phyloP scores from a whole-genome alignment of 2,329 filamentous ascomycete species.

The Penicillium sp. region DNA sequence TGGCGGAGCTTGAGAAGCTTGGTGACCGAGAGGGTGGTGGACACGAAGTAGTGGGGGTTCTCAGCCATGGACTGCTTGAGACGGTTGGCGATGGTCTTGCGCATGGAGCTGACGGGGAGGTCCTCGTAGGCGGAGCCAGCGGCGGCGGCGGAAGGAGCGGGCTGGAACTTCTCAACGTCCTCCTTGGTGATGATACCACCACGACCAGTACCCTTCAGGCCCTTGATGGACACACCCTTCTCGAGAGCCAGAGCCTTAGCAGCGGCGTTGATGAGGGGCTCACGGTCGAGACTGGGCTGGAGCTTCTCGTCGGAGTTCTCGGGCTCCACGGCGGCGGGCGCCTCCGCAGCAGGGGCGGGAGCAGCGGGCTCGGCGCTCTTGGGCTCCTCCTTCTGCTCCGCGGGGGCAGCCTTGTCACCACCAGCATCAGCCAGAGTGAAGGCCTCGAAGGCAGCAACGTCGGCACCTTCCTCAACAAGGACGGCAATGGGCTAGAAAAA shows the following conservation, averaged over 20 bases:
- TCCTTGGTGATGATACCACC: conserved; percentile 86
- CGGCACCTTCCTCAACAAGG: conserved; percentile 86
- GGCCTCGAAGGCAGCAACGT: conserved; percentile 82
- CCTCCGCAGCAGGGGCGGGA: conserved; percentile 64
- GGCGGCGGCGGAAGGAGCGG: conserved; percentile 54
- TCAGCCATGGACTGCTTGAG: conserved; percentile 85
- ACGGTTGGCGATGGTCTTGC: conserved; percentile 93
- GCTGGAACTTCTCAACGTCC: conserved; percentile 85
- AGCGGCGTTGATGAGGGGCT: conserved; percentile 70
- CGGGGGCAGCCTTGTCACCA: conserved; percentile 69
- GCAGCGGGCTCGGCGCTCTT: conserved; percentile 46
- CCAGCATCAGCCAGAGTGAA: conserved; percentile 91
- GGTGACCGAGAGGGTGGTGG: conserved; percentile 82
- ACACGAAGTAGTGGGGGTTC: conserved; percentile 99
- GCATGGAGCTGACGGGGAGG: conserved; percentile 84
- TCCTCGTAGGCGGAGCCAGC: conserved; percentile 71
- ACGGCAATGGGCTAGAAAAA: conserved; percentile 82
- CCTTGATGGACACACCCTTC: conserved; percentile 74
- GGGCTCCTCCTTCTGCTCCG: conserved; percentile 64
- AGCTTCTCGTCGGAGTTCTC: conserved; percentile 74
- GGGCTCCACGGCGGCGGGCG: conserved; percentile 61
- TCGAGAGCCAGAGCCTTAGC: conserved; percentile 83
- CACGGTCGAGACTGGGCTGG: conserved; percentile 80
- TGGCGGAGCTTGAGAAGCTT: conserved; percentile 96
- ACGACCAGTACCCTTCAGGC: conserved; percentile 83